These are phyloP conservation scores for Dinochytrium kinnereticum DNA, from an alignment of 371 early-diverging fungal species.

Conservation along the genomic window DNA sequence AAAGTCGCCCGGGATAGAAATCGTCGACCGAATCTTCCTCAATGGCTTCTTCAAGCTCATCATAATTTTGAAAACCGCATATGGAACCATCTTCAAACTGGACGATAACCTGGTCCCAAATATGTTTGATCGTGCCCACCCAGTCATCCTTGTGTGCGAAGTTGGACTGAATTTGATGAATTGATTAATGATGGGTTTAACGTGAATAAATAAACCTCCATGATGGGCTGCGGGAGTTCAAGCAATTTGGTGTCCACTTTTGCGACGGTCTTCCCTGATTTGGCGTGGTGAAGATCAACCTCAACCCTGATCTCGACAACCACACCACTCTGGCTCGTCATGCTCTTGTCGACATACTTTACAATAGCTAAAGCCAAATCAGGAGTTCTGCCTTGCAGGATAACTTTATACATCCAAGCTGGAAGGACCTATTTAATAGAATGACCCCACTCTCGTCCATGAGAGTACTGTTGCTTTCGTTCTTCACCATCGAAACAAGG, in stretches of 20 bases:
- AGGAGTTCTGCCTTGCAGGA: neutral
- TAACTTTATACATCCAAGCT: constrained; percentile 5
- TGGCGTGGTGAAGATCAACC: neutral
- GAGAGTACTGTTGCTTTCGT: neutral
- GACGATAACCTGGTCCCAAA: constrained; percentile 40
- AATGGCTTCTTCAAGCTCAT: constrained; percentile 43
- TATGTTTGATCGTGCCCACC: constrained; percentile 1
- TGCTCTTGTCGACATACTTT: neutral
- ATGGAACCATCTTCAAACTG: constrained; percentile 41
- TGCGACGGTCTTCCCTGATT: neutral
- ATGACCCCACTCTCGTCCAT: neutral
- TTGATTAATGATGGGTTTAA: neutral
- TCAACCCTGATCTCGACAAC: neutral
- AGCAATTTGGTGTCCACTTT: neutral
- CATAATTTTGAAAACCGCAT: constrained; percentile 42
- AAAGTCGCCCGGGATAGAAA: constrained; percentile 29
- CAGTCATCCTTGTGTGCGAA: neutral
- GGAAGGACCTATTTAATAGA: constrained; percentile 16
- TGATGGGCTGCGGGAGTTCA: neutral
- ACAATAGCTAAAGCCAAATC: constrained; percentile 5
- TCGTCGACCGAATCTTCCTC: constrained; percentile 36
- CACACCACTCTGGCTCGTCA: constrained; percentile 5
- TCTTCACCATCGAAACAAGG: neutral
- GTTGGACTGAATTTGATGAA: neutral
- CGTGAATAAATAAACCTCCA: neutral